Conservation (phyloP, 2,329 filamentous ascomycete species). For the Botryotinia globosa region DNA sequence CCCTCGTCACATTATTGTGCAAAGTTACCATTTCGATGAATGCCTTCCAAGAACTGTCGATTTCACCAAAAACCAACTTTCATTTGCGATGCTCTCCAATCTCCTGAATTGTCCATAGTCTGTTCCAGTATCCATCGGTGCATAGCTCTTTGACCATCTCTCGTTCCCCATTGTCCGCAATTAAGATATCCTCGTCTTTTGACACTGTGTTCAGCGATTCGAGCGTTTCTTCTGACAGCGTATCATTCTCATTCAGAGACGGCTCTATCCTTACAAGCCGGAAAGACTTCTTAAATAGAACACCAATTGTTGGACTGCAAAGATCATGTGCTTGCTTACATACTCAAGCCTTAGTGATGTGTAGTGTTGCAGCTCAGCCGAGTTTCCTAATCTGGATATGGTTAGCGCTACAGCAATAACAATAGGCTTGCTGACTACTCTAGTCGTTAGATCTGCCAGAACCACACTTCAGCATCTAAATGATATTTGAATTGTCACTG, state of each 20-base stretch:
- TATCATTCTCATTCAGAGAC: neutral
- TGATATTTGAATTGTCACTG: neutral
- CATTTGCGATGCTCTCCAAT: constrained; percentile 28
- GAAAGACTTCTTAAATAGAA: neutral
- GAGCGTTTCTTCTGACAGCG: neutral
- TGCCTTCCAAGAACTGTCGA: constrained; percentile 6
- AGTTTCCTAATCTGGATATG: neutral
- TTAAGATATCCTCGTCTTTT: neutral
- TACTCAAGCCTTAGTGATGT: neutral
- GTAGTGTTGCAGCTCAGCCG: neutral
- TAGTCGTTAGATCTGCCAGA: neutral
- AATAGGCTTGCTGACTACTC: neutral
- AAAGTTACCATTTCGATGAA: neutral
- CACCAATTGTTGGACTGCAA: neutral
- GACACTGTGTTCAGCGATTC: neutral
- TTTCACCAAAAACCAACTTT: constrained; percentile 31
- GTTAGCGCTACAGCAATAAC: neutral
- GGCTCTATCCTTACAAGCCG: neutral
- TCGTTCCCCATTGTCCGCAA: neutral
- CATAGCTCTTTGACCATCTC: neutral
- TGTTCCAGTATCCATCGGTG: constrained; percentile 27
- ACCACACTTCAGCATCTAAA: neutral
- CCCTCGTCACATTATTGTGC: neutral
- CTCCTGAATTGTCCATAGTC: constrained; percentile 35
- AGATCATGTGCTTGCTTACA: neutral